Evolutionary conservation across 441 rosid species (phyloP).

Genomic region (Pelargonium australe): DNA sequence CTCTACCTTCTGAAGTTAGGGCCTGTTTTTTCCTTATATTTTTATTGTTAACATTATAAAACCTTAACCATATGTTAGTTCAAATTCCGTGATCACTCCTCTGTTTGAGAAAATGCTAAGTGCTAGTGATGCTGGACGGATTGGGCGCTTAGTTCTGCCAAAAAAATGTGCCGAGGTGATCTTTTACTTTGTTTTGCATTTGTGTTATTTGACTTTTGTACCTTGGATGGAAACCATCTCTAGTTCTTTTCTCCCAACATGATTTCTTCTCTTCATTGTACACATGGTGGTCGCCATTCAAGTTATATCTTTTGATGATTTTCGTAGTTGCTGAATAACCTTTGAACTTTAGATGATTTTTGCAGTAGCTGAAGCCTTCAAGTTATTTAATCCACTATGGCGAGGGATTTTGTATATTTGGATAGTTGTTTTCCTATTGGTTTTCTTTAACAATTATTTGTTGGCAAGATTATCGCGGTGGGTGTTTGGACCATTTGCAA

Average conservation of each 20-base stretch:
- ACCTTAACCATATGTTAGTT: slow-evolving; percentile 67
- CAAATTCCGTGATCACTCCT: slow-evolving; percentile 75
- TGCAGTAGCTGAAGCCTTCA: too few relatives aligned
- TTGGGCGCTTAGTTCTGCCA: slow-evolving; percentile 90
- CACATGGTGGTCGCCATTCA: background rate
- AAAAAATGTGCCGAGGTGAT: slow-evolving; percentile 91
- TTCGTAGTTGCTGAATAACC: background rate
- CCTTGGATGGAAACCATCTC: slow-evolving; percentile 8
- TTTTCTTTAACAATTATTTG: background rate
- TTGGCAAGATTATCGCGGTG: background rate
- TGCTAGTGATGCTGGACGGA: slow-evolving; percentile 92
- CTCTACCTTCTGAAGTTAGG: slow-evolving; percentile 1
- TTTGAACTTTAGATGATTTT: background rate
- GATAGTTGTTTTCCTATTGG: background rate
- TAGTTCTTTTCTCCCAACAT: background rate
- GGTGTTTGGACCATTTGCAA: background rate
- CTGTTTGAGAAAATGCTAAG: slow-evolving; percentile 96
- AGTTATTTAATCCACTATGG: background rate
- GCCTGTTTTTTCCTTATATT: slow-evolving; percentile 16
- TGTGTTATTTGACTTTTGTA: slow-evolving; percentile 13
- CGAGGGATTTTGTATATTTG: background rate
- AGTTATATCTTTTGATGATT: background rate
- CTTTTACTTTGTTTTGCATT: slow-evolving; percentile 15
- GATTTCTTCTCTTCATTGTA: background rate
- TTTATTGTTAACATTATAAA: slow-evolving; percentile 11